Evolutionary conservation across 2,329 filamentous ascomycete species (phyloP), one percentile per base, ranked within the genome.

Genomic region (Aspergillus ochraceoroseus): DNA sequence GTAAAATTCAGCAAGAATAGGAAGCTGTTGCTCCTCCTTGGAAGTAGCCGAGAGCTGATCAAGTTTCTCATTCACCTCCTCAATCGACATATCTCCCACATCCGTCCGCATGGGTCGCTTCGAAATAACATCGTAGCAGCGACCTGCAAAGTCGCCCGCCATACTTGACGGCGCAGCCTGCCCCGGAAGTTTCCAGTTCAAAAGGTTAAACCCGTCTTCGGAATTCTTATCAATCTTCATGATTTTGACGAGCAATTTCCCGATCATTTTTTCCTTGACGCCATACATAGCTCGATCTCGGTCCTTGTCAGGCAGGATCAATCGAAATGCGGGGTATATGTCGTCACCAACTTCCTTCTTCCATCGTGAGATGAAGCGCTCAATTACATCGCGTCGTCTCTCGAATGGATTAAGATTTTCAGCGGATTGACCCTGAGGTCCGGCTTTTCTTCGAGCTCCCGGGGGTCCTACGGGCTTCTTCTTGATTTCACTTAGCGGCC

Each of bases 291-390:
- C 84, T 32, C 92, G 79, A 56, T 96, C 88, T 26, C 88, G 80
- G 58, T 98, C 92, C 59, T 94, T 94, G 56, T 94, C 87, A 0
- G 90, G 89, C 3, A 95, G 74, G 42, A 96, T 95, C 32, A 98
- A 76, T 13, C 92, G 82, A 63, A 98, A 77, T 1, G 87, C 90
- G 0, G 92, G 92, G 59, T 92, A 96, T 55, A 98, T 86, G 63
- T 98, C 92, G 53, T 87, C 71, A 17, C 92, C 92, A 14, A 95
- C 89, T 46, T 95, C 82, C 41, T 80, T 79, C 26, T 89, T 79
- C 92, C 92, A 98, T 61, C 80, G 76, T 9, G 77, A 76, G 52
- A 98, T 87, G 68, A 95, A 98, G 5, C 83, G 75, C 40, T 89
- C 79, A 49, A 98, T 87, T 51, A 95, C 85, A 53, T 81, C 79